Conservation (phyloP, 2,329 filamentous ascomycete species). For the Sporothrix dimorphospora region DNA sequence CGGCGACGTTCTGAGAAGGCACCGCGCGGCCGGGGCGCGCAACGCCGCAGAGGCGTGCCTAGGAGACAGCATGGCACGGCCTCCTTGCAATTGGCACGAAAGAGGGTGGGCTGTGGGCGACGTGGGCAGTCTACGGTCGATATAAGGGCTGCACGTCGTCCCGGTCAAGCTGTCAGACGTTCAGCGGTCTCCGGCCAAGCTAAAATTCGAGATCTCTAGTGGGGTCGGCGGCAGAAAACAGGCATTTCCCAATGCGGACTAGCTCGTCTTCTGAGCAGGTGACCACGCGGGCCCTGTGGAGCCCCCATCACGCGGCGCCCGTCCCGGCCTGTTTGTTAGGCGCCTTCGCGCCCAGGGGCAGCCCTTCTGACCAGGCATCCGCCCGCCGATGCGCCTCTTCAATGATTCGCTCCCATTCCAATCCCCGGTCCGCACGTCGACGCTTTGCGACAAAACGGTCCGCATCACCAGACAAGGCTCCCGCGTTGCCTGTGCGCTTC, state of each 20-base stretch:
- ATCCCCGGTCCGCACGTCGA: not conserved
- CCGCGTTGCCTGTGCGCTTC: not conserved
- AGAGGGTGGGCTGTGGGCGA: not conserved
- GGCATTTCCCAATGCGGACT: slow-evolving; percentile 18
- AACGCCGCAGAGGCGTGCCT: slow-evolving; percentile 34
- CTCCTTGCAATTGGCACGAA: slow-evolving; percentile 13
- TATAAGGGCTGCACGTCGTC: not conserved
- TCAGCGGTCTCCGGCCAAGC: slow-evolving; percentile 1
- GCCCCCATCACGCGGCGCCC: slow-evolving; percentile 27
- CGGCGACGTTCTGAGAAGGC: not conserved
- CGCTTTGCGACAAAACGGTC: not conserved
- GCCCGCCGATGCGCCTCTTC: not conserved
- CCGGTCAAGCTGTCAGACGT: slow-evolving; percentile 13
- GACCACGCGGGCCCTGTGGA: slow-evolving; percentile 12
- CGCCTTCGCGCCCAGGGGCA: slow-evolving; percentile 9
- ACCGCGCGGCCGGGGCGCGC: slow-evolving; percentile 20
- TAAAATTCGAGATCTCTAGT: slow-evolving; percentile 18
- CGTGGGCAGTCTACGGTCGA: not conserved
- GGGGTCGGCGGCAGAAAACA: slow-evolving; percentile 1
- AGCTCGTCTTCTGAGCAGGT: not conserved
- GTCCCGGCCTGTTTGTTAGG: slow-evolving; percentile 4
- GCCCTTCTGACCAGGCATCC: slow-evolving; percentile 25
- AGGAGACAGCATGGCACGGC: slow-evolving; percentile 37
- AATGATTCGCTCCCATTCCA: not conserved
- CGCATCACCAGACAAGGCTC: slow-evolving; percentile 7